Conservation (phyloP, 345 rosid species). For the Carallia brachiata region DNA sequence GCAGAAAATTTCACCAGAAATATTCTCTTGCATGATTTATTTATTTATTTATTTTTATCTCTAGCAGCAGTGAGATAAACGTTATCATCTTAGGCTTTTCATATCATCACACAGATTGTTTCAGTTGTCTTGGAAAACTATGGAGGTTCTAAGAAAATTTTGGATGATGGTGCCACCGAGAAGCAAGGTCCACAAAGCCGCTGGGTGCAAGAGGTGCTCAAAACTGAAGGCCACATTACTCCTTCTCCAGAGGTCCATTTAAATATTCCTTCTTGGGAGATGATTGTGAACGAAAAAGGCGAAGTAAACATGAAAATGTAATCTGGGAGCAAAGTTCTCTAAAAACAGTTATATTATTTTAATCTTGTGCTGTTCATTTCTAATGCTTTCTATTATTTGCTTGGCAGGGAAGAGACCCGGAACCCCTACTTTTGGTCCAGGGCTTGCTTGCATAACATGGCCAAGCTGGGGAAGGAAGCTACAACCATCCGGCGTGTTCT, state of each 20-base stretch:
- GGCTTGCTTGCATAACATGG: conserved; percentile 90
- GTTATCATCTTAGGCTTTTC: neutral
- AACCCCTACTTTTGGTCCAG: conserved; percentile 93
- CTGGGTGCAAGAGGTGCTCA: conserved; percentile 77
- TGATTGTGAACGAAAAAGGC: conserved; percentile 71
- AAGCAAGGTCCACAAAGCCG: conserved; percentile 38
- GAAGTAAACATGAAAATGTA: conserved; percentile 70
- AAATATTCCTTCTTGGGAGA: conserved; percentile 71
- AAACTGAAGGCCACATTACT: conserved; percentile 61
- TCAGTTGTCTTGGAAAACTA: conserved; percentile 87
- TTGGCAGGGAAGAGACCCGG: conserved; percentile 63
- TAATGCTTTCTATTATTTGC: conserved; percentile 19
- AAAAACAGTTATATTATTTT: neutral
- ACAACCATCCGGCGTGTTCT: conserved; percentile 82
- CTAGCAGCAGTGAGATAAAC: neutral
- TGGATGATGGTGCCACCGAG: conserved; percentile 38
- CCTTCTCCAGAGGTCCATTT: conserved; percentile 39
- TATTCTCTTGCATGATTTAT: neutral
- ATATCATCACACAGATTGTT: conserved; percentile 60
- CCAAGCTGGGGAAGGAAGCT: conserved; percentile 89
- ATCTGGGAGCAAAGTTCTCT: conserved; percentile 28
- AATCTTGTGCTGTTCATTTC: conserved; percentile 4
- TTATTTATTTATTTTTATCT: neutral
- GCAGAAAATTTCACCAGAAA: neutral
- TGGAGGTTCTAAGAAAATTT: conserved; percentile 36